phyloP scores from a whole-genome alignment of 2,329 filamentous ascomycete species.

The Ophiosphaerella narmari region DNA sequence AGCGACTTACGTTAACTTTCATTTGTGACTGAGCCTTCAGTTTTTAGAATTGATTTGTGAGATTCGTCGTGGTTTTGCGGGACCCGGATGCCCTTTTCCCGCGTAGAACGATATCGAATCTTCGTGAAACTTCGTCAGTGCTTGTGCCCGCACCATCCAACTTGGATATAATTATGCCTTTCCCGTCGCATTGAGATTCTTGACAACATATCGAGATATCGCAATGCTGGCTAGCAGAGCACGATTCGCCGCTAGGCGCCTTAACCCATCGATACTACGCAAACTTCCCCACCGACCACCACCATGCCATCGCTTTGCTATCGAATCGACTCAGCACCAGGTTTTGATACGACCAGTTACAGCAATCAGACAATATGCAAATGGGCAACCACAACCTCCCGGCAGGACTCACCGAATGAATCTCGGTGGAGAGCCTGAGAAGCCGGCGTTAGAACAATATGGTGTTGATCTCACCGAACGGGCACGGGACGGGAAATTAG shows the following conservation, averaged over 20 bases:
- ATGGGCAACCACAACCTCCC: slow-evolving; percentile 72
- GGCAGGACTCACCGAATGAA: slow-evolving; percentile 96
- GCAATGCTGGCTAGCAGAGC: slow-evolving; percentile 45
- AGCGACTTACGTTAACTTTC: too few relatives aligned
- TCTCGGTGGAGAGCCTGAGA: slow-evolving; percentile 74
- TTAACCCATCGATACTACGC: slow-evolving; percentile 25
- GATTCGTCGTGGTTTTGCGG: slow-evolving; percentile 3
- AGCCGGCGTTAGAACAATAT: slow-evolving; percentile 87
- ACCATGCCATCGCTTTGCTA: slow-evolving; percentile 29
- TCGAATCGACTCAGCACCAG: slow-evolving; percentile 6
- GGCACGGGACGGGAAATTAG: slow-evolving; percentile 86
- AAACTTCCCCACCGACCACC: slow-evolving; percentile 21
- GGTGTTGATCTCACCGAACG: slow-evolving; percentile 86
- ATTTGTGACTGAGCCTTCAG: too few relatives aligned
- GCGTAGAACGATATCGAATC: slow-evolving; percentile 28
- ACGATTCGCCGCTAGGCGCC: slow-evolving; percentile 42
- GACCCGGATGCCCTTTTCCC: slow-evolving; percentile 6
- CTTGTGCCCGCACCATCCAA: slow-evolving; percentile 24
- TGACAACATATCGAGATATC: slow-evolving; percentile 6
- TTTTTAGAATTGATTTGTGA: neutral
- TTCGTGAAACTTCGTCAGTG: slow-evolving; percentile 26
- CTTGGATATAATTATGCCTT: slow-evolving; percentile 29
- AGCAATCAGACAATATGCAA: slow-evolving; percentile 62
- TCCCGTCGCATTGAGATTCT: slow-evolving; percentile 4
- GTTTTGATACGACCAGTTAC: slow-evolving; percentile 46